Conservation (phyloP, 2,329 filamentous ascomycete genomes). For the Phyllosticta citribraziliensis region DNA sequence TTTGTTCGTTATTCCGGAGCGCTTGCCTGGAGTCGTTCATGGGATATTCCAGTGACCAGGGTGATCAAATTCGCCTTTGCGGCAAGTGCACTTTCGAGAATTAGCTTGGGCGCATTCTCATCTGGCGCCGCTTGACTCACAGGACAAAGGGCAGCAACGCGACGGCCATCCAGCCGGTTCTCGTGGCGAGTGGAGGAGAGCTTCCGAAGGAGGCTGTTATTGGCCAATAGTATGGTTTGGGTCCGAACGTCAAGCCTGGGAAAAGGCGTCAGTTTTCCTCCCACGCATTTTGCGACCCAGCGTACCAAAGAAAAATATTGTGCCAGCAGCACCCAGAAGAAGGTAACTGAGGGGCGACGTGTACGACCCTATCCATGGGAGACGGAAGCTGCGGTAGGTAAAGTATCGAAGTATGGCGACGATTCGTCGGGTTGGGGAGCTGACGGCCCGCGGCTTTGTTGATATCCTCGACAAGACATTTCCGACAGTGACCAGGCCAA, state of each 20-base stretch:
- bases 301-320: conserved; percentile 20
- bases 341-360: conserved; percentile 20
- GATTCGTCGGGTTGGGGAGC: not conserved
- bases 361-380: conserved; percentile 18
- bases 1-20: not conserved
- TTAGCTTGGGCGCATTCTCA: not conserved
- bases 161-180: conserved; percentile 22
- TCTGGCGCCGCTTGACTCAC: conserved; percentile 2
- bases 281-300: not conserved
- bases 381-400: conserved; percentile 20
- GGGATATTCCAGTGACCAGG: conserved; percentile 43
- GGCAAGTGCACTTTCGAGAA: conserved; percentile 30
- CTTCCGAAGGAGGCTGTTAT: conserved; percentile 10
- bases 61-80: conserved; percentile 50
- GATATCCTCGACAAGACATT: conserved; percentile 4
- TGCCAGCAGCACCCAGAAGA: conserved; percentile 16
- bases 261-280: not conserved
- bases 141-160: conserved; percentile 22
- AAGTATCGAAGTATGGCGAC: conserved; percentile 18
- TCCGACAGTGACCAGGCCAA: conserved; percentile 7
- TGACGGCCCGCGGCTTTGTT: not conserved
- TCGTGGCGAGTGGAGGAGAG: conserved; percentile 21
- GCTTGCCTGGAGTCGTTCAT: conserved; percentile 45
- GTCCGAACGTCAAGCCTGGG: conserved; percentile 6
- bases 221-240: conserved; percentile 12